Base-by-base conservation (phyloP, 1,284 basidiomycete species). In the Crucibulum cyathiforme region DNA sequence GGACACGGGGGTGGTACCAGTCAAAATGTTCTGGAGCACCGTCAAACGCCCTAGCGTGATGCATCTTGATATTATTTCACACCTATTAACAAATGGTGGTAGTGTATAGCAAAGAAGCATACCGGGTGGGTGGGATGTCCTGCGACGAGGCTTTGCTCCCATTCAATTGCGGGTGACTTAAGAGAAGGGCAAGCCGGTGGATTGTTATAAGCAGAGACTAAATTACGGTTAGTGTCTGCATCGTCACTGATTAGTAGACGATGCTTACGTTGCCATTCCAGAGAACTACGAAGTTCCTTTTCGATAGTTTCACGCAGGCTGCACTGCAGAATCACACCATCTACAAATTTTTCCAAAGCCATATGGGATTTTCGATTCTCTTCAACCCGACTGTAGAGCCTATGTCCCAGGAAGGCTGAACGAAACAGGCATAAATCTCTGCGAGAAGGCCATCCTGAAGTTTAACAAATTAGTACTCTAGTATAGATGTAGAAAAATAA, bases 61-160 rank as follows among this genome's bases (percentile, higher is more conserved):
- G 81, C 83, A 85, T 84, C 82, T 85, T 24, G 24, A 24, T 24
- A 24, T 24, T 24, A 24, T 24, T 24, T 24, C 24, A 24, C 24
- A 24, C 4, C 24, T 24, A 49, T 36, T 37, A 36, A 52, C 9
- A 53, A 48, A 54, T 6, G 24, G 24, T 24, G 24, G 24, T 24
- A 24, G 24, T 24, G 24, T 24, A 24, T 24, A 24, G 24, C 24
- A 24, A n/a, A 46, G n/a, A 46, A 39, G 43, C 74, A 56, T 66
- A 84, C 83, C 10, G 84, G 84, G 61, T 85, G 83, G 1, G 83
- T 85, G 13, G 84, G 83, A 65, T 85, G 84, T 1, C 83, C 83
- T 19, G 82, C 78, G 12, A 85, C 77, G 7, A 85, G 73, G 62
- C 82, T 82, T 65, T 85, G 83, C 64, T 85, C 84, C 82, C 83